A percentile compares a stretch with the other conserved stretches of the same genome.
Evolutionary conservation across 2,329 filamentous ascomycete genomes (phyloP).

Genomic region (Trichophyton benhamiae): DNA sequence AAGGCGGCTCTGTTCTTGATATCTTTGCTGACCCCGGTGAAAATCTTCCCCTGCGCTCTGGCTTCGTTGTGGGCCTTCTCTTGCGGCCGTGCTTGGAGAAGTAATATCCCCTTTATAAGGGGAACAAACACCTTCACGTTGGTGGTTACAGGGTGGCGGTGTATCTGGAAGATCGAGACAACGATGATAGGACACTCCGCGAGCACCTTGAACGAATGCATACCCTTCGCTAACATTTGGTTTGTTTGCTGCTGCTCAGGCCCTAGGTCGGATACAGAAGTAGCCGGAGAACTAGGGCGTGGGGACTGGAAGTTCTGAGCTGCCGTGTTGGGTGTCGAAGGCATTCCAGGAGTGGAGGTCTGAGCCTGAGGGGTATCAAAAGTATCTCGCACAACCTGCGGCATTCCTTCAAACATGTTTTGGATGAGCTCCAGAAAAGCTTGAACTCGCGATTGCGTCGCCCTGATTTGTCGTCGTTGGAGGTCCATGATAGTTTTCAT

Average conservation of each 20-base stretch:
- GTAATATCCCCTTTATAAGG: conserved; percentile 78
- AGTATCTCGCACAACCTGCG: conserved; percentile 85
- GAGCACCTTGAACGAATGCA: conserved; percentile 98
- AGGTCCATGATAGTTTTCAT: conserved; percentile 98
- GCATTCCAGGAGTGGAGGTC: conserved; percentile 39
- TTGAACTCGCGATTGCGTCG: conserved; percentile 70
- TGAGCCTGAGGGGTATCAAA: conserved; percentile 58
- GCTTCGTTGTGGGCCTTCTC: conserved; percentile 84
- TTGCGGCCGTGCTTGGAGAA: conserved; percentile 84
- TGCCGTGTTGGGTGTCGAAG: conserved; percentile 40
- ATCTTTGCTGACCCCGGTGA: conserved; percentile 82
- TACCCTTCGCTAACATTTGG: conserved; percentile 73
- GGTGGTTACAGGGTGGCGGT: conserved; percentile 61
- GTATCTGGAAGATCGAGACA: conserved; percentile 93
- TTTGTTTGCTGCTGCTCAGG: conserved; percentile 72
- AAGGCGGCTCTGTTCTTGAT: conserved; percentile 92
- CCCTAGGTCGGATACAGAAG: conserved; percentile 67
- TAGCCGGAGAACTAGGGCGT: conserved; percentile 76
- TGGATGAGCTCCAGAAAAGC: conserved; percentile 83
- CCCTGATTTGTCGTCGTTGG: conserved; percentile 81
- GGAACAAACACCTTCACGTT: conserved; percentile 91
- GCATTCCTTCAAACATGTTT: conserved; percentile 91
- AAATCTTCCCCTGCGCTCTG: conserved; percentile 63
- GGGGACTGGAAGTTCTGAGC: conserved; percentile 70
- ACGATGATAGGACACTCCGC: conserved; percentile 98